A percentile compares a stretch with the other conserved stretches of the same genome.
Evolutionary conservation across 345 rosid genomes (phyloP).

Genomic region (Eucalyptus sp.): DNA sequence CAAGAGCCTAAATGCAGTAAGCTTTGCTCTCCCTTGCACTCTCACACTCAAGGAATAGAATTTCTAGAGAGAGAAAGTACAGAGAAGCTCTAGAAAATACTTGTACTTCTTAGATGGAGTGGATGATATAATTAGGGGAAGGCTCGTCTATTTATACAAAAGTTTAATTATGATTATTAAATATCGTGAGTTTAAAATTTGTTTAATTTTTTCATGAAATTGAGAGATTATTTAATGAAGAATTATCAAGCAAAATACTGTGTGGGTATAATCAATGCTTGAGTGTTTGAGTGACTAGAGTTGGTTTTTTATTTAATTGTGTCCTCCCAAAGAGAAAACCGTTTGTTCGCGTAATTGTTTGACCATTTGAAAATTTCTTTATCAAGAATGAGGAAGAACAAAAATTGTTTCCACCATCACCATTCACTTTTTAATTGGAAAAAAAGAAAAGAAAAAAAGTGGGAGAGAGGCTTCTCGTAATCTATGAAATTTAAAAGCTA

Average conservation of each 20-base stretch:
- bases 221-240: accelerated
- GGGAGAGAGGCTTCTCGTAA: neutral
- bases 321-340: neutral
- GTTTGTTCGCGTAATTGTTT: neutral
- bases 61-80: too few relatives aligned
- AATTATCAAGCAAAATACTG: too few relatives aligned
- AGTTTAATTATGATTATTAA: too few relatives aligned
- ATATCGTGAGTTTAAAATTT: too few relatives aligned
- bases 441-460: neutral
- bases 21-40: too few relatives aligned
- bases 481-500: neutral
- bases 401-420: neutral
- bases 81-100: too few relatives aligned
- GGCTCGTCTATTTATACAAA: too few relatives aligned
- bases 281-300: neutral
- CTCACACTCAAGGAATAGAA: too few relatives aligned
- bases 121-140: too few relatives aligned
- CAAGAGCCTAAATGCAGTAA: too few relatives aligned
- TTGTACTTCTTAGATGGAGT: too few relatives aligned
- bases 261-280: too few relatives aligned
- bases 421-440: neutral
- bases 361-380: neutral
- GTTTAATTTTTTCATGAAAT: accelerated
- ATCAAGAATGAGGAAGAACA: neutral
- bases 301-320: neutral